These are phyloP conservation scores for Boletus semigastroideus DNA, from an alignment of 1,284 basidiomycete genomes.

Conservation along the genomic window DNA sequence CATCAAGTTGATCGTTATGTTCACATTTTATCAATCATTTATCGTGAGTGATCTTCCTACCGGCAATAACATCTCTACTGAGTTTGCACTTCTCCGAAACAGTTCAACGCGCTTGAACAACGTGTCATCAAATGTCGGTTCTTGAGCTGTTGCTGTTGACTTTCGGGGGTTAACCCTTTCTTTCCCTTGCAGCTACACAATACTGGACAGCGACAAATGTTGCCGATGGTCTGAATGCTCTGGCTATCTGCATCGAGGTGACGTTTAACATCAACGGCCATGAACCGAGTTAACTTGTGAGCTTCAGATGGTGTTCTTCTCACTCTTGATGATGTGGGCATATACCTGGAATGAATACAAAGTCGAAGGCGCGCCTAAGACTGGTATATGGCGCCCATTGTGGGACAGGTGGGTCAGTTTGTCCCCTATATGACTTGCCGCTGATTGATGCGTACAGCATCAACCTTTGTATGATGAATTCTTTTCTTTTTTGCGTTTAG, in stretches of 20 bases:
- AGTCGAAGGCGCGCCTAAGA: conserved; percentile 36
- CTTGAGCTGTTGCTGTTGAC: neutral
- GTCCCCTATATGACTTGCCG: neutral
- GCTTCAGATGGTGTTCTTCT: conserved; percentile 77
- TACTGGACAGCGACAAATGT: conserved; percentile 83
- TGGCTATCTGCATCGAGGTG: conserved; percentile 82
- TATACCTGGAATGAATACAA: conserved; percentile 72
- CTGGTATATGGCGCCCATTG: conserved; percentile 62
- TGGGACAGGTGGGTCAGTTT: conserved; percentile 60
- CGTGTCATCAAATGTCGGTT: conserved; percentile 57
- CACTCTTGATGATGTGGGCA: conserved; percentile 77
- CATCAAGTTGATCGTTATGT: conserved; percentile 86
- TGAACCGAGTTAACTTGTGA: conserved; percentile 1
- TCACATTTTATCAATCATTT: conserved; percentile 79
- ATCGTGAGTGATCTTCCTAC: conserved; percentile 46
- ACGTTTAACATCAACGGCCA: neutral
- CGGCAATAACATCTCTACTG: neutral
- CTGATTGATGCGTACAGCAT: conserved; percentile 45
- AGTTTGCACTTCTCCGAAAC: neutral
- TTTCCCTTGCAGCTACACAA: conserved; percentile 48
- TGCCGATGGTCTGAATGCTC: conserved; percentile 78
- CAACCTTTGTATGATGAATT: conserved; percentile 56
- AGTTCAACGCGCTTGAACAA: conserved; percentile 63
- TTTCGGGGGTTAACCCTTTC: neutral
- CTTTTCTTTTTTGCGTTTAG: neutral